A percentile compares a stretch with the other conserved stretches of the same genome.
Evolutionary conservation across 78 protist species (phyloP).

Genomic region (Monocercomonoides exilis): DNA sequence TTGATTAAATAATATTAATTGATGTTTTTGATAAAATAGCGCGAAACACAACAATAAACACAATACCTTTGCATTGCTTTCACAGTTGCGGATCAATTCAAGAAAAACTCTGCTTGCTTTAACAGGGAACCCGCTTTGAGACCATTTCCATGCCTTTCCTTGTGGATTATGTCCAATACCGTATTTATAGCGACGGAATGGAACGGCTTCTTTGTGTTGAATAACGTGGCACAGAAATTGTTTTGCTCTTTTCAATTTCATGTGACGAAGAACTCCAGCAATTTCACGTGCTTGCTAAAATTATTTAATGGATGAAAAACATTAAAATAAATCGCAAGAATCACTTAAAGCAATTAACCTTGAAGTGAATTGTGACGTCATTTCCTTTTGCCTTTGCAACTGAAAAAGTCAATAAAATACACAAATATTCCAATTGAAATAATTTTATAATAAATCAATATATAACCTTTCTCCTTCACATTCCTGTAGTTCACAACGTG

Average conservation of each 20-base stretch:
- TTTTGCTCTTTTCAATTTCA: slow-evolving; percentile 42
- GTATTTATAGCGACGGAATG: slow-evolving; percentile 45
- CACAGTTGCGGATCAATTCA: slow-evolving; percentile 49
- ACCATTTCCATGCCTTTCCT: slow-evolving; percentile 24
- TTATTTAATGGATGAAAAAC: not conserved
- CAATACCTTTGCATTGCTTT: slow-evolving; percentile 44
- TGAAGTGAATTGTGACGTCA: slow-evolving; percentile 84
- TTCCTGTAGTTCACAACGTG: too few relatives aligned
- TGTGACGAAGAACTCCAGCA: slow-evolving; percentile 47
- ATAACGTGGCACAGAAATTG: slow-evolving; percentile 37
- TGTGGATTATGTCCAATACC: slow-evolving; percentile 54
- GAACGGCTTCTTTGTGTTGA: slow-evolving; percentile 52
- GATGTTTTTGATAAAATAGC: not conserved
- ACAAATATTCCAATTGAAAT: not conserved
- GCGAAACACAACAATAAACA: not conserved
- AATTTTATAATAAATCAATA: too few relatives aligned
- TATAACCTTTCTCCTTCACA: too few relatives aligned
- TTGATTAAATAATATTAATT: not conserved
- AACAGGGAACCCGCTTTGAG: slow-evolving; percentile 47
- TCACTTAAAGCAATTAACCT: slow-evolving; percentile 42
- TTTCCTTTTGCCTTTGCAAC: slow-evolving; percentile 80
- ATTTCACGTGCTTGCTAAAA: slow-evolving; percentile 86
- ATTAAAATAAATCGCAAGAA: not conserved
- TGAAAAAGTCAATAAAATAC: not conserved
- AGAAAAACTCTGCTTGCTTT: slow-evolving; percentile 42